Percentiles rank a stretch among this genome's conserved stretches.
Evolutionary conservation across 2,329 filamentous ascomycete genomes (phyloP).

Genomic region (Colletotrichum orchidophilum): DNA sequence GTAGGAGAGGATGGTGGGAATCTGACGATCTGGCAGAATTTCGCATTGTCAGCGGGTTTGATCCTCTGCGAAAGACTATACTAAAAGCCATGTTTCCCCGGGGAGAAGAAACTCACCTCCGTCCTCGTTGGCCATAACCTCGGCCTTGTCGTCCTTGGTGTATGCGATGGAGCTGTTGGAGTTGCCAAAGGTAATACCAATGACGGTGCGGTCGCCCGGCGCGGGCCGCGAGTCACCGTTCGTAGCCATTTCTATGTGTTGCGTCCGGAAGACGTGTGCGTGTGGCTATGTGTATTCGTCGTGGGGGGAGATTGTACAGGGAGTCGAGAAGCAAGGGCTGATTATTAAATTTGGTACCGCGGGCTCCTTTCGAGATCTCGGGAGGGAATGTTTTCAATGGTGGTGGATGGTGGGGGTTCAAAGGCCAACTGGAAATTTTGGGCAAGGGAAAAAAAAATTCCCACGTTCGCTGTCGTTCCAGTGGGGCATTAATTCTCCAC

Average conservation of each 20-base stretch:
- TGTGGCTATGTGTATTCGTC: not conserved
- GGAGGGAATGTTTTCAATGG: conserved; percentile 22
- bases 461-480: conserved; percentile 16
- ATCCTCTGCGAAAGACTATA: conserved; percentile 30
- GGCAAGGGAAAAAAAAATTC: conserved; percentile 31
- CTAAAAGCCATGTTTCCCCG: conserved; percentile 50
- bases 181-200: conserved; percentile 98
- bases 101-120: conserved; percentile 64
- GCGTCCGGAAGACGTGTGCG: not conserved
- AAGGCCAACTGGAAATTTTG: conserved; percentile 23
- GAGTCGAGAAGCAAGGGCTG: not conserved
- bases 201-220: conserved; percentile 74
- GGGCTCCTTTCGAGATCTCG: conserved; percentile 17
- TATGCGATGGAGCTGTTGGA: conserved; percentile 97
- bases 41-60: conserved; percentile 21
- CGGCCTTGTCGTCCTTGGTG: conserved; percentile 91
- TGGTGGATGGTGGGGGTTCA: conserved; percentile 33
- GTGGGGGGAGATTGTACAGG: not conserved
- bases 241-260: conserved; percentile 54
- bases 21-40: conserved; percentile 81
- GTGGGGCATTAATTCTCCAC: not conserved
- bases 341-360: conserved; percentile 11
- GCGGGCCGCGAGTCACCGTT: conserved; percentile 54
- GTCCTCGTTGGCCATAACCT: conserved; percentile 99
- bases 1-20: conserved; percentile 93